Base-by-base conservation (phyloP, 1,284 basidiomycete species). In the Sporisorium graminicola region DNA sequence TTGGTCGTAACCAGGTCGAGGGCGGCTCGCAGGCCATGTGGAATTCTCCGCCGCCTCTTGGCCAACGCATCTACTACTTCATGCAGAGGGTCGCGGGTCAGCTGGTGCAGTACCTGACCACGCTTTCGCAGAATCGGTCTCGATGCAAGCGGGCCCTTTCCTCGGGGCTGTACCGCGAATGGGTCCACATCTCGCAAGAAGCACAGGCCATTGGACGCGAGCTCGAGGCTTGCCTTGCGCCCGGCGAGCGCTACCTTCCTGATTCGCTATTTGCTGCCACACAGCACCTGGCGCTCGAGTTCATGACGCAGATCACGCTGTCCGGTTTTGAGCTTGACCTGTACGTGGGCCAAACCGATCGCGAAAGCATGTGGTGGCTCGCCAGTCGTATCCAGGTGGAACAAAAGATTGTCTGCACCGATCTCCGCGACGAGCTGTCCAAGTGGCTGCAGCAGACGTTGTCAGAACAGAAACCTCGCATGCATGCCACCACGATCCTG, bases 281-380 rank as follows among this genome's bases (percentile, higher is more conserved):
- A 3, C 86, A 91, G 18, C 74, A 90, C 16, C 90, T 91, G 87
- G 89, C 92, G 54, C 84, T 93, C 26, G 86, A 88, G 5, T 86
- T 89, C 24, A 88, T 92, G 12, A 88, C 90, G 42, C 92, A 94
- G 73, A 88, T 94, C 20, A 86, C 93, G 10, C 87, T 92, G 53
- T 90, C 91, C 0, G 93, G 92, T 1, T 92, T 93, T 73, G 92
- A 93, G 81, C 87, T 93, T 27, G 91, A 92, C 49, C 85, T 94
- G 9, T 93, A 94, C 78, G 87, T 89, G 9, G 83, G 87, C 0
- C 89, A 56, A 24, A 52, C 33, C 5, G 73, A 75, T 46, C 37
- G 64, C 27, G 51, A 70, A 24, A 51, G 42, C 22, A 75, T 75
- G 73, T 75, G 73, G 73, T 75, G 73, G 73, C 67, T 75, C 18